Percentiles rank a stretch among this genome's conserved stretches.
phyloP scores from a whole-genome alignment of 2,329 filamentous ascomycete species.

The Penicillium sp. region DNA sequence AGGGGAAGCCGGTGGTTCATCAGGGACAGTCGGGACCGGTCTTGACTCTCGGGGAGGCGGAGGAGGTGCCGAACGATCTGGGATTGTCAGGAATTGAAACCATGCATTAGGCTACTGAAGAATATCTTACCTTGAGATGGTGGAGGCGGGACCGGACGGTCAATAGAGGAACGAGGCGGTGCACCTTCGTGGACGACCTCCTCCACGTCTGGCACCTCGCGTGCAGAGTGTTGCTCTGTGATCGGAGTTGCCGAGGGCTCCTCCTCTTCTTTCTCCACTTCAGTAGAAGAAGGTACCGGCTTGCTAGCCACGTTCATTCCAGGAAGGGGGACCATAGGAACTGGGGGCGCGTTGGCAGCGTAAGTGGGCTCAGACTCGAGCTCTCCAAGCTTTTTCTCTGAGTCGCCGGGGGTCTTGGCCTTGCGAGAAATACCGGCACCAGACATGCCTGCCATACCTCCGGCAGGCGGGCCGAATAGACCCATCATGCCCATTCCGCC shows the following conservation, averaged over 20 bases:
- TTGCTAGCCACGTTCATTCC: conserved; percentile 52
- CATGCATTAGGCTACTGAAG: background rate
- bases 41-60: conserved; percentile 37
- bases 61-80: conserved; percentile 40
- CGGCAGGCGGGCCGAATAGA: conserved; percentile 70
- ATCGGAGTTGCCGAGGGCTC: conserved; percentile 36
- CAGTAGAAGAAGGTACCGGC: conserved; percentile 40
- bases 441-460: conserved; percentile 51
- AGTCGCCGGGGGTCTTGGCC: conserved; percentile 38
- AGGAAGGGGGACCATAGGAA: conserved; percentile 56
- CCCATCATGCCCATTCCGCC: conserved; percentile 94
- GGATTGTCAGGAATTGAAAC: background rate
- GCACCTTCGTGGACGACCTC: conserved; percentile 36
- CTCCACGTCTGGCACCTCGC: conserved; percentile 49
- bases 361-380: conserved; percentile 27
- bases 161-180: conserved; percentile 30
- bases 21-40: conserved; percentile 32
- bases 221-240: conserved; percentile 36
- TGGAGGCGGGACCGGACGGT: conserved; percentile 37
- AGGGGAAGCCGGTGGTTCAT: conserved; percentile 29
- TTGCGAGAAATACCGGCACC: conserved; percentile 39
- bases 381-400: conserved; percentile 28
- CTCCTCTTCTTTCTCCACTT: conserved; percentile 46
- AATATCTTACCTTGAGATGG: conserved; percentile 45
- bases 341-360: conserved; percentile 34